Evolutionary conservation across 305 asterid genomes (phyloP).

Genomic region (Rubia tinctorum): DNA sequence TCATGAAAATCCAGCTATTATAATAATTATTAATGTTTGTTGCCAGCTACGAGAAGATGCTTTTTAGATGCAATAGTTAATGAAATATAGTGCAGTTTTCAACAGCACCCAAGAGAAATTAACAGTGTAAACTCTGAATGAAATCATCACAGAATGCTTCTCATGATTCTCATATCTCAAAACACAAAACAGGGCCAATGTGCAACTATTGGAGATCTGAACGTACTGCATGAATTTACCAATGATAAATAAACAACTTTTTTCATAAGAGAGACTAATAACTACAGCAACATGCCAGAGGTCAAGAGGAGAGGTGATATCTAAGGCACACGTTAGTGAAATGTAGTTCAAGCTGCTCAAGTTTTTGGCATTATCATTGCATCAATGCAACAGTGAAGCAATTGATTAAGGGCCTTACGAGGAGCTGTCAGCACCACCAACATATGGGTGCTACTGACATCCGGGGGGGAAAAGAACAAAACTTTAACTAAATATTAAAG

Average conservation of each 20-base stretch:
- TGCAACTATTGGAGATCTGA: background rate
- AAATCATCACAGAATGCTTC: background rate
- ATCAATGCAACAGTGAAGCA: background rate
- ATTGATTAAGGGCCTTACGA: background rate
- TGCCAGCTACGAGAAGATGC: background rate
- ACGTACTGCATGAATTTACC: background rate
- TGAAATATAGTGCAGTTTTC: background rate
- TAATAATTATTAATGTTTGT: slow-evolving; percentile 6
- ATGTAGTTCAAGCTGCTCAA: background rate
- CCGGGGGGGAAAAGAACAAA: background rate
- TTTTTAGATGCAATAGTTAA: background rate
- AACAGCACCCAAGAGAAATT: background rate
- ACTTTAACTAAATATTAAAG: background rate
- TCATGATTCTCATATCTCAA: background rate
- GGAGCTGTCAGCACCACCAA: background rate
- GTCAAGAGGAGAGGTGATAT: background rate
- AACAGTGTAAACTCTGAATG: background rate
- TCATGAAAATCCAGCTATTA: background rate
- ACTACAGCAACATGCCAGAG: background rate
- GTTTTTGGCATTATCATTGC: background rate
- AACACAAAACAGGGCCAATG: background rate
- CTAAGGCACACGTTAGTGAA: background rate
- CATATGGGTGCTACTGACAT: background rate
- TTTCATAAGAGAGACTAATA: background rate
- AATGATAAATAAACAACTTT: background rate